Base-by-base conservation (phyloP, 148 eudicot species). In the Amaranthus cruentus region DNA sequence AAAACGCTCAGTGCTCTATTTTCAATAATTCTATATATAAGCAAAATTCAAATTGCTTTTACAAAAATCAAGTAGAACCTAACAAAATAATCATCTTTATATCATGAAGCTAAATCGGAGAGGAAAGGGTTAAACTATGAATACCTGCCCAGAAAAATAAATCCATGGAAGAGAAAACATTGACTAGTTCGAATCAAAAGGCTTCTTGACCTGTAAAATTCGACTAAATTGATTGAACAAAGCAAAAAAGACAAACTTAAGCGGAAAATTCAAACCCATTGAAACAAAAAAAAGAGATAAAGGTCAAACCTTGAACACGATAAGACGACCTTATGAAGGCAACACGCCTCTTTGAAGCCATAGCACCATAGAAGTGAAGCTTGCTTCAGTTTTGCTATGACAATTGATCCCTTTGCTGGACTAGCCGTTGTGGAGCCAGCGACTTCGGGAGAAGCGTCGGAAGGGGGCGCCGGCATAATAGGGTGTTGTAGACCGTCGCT, bases 121-220 rank as follows among this genome's bases (percentile, higher is more conserved):
- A 51, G 2, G 10, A 15, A 55, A 4, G 52, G 6, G 62, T 4
- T 60, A 28, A 55, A 63, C 4, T 50, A 47, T 4, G 9, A 49
- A 49, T 61, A 88, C 98, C 98, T 94, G 81, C 98, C 98, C 60
- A 94, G 78, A 79, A 91, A 94, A 53, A 94, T 87, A 13, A 94
- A 83, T 28, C 98, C 97, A 60, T 94, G 91, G 66, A 94, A 85
- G 14, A 94, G 81, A 73, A 91, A 94, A 73, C 97, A 91, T 78
- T 91, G 98, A 48, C 91, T 90, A 0, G 98, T 91, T 69, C 98
- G 84, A 43, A 87, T 76, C 47, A 88, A 82, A 10, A 94, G 89
- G 66, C 84, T 77, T 63, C 84, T 86, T 53, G 98, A 91, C 89
- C 98, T 93, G 47, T 43, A 80, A 59, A 57, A 49, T 4, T 18